Evolutionary conservation across 1,139 yeast species (phyloP), one percentile per base, ranked within the genome.

Genomic region (Pichia sp.): DNA sequence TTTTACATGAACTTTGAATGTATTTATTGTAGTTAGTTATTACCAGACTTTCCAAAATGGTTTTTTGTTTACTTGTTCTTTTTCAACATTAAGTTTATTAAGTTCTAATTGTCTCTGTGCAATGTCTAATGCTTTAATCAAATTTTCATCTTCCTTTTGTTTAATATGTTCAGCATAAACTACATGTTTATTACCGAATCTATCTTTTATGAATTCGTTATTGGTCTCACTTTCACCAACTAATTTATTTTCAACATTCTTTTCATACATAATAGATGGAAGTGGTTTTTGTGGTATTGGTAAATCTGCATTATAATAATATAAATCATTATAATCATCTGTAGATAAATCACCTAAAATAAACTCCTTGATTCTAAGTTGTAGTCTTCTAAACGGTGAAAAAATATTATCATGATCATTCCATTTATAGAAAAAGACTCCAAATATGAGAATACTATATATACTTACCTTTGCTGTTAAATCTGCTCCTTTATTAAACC

Each of bases 371-470:
- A 74, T 46, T 34, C 72, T 63, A 41, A 86, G 70, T 51, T 87
- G 78, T 34, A 71, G 64, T 43, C 92, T 63, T 60, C 85, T 80
- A 43, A 85, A 79, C 41, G 74, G 79, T 11, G 86, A 73, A 63
- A 86, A 80, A 4, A 84, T 79, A 56, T 85, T 82, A 51, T 86
- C 94, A 54, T 78, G 75, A 47, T 86, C 94, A 59, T 87, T 85
- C 95, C 95, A 86, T 46, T 90, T 69, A 60, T 82, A 76, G 64
- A 85, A 81, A 59, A 86, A 86, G 8, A 82, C 74, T 34, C 80
- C 82, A 58, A 78, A 82, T 2, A 76, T 59, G 27, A 74, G 63
- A 8, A 80, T 62, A 0, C 75, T 68, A 24, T 70, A 67, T 6
- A 74, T 71, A 23, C 77, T 54, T 11, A 74, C 59, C 16, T 72